These are phyloP conservation scores for Hydnomerulius pinastri DNA, from an alignment of 768 basidiomycete species.

Conservation along the genomic window DNA sequence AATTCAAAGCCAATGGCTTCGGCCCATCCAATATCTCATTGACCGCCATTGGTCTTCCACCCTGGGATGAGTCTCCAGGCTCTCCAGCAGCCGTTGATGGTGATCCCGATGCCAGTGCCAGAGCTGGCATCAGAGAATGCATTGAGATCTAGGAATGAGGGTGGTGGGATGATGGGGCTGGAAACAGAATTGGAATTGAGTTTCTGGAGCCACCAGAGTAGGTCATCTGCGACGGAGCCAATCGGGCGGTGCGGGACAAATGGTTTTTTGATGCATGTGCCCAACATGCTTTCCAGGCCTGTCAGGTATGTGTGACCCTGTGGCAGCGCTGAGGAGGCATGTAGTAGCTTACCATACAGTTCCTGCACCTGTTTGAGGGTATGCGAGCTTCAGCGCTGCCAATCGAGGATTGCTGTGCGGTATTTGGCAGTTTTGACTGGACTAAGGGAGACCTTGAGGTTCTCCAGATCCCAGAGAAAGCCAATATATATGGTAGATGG, in stretches of 20 bases:
- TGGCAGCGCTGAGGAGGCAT: constrained; percentile 34
- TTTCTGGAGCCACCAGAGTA: constrained; percentile 5
- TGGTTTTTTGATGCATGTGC: constrained; percentile 27
- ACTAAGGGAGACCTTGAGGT: constrained; percentile 24
- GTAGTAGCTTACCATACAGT: constrained; percentile 44
- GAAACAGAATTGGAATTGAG: constrained; percentile 10
- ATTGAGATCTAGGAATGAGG: constrained; percentile 22
- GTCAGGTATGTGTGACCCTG: constrained; percentile 41
- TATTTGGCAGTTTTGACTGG: constrained; percentile 32
- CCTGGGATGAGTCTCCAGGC: constrained; percentile 34
- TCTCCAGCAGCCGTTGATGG: constrained; percentile 31
- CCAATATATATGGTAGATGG: constrained; percentile 28
- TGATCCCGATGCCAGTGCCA: constrained; percentile 36
- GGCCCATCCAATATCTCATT: constrained; percentile 46
- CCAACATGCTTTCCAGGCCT: constrained; percentile 38
- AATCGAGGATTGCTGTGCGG: constrained; percentile 24
- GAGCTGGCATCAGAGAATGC: constrained; percentile 48
- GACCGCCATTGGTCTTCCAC: constrained; percentile 25
- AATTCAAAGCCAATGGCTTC: constrained; percentile 48
- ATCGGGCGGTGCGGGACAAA: constrained; percentile 29
- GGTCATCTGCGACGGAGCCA: background rate
- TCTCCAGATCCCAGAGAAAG: constrained; percentile 33
- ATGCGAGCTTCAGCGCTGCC: constrained; percentile 26
- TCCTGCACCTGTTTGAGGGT: constrained; percentile 33
- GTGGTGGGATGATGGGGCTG: constrained; percentile 29